Conservation (phyloP, 2,329 filamentous ascomycete species). For the Beauveria sp. region DNA sequence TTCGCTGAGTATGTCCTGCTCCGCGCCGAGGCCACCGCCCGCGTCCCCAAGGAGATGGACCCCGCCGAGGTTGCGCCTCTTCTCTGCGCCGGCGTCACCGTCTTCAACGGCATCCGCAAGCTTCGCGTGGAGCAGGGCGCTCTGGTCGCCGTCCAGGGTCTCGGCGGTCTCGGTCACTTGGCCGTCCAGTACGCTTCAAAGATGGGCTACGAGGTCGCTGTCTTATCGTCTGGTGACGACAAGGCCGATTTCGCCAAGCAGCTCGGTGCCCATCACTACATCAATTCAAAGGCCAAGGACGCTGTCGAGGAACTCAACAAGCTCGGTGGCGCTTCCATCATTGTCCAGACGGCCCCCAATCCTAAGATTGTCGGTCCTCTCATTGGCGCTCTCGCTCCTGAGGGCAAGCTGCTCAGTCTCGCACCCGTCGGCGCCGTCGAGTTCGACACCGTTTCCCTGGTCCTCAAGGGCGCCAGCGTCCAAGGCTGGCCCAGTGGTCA, state of each 20-base stretch:
- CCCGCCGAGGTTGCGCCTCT: constrained; percentile 49
- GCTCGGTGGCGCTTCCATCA: constrained; percentile 54
- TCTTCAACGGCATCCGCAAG: constrained; percentile 52
- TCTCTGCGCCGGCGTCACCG: constrained; percentile 58
- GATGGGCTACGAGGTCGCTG: constrained; percentile 69
- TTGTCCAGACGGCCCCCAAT: constrained; percentile 57
- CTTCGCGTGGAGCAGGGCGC: constrained; percentile 43
- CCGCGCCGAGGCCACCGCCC: constrained; percentile 51
- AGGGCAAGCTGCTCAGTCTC: constrained; percentile 54
- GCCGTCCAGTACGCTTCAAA: constrained; percentile 68
- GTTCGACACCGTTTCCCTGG: constrained; percentile 34
- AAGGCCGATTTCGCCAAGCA: constrained; percentile 60
- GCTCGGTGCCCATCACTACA: constrained; percentile 37
- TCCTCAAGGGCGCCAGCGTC: constrained; percentile 49
- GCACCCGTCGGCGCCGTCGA: constrained; percentile 41
- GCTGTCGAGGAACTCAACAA: constrained; percentile 39
- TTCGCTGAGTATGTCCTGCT: constrained; percentile 58
- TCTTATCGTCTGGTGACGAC: constrained; percentile 55
- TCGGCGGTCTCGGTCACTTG: constrained; percentile 70
- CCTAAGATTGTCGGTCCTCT: constrained; percentile 45
- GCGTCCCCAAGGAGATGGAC: constrained; percentile 44
- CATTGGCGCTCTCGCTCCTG: constrained; percentile 42
- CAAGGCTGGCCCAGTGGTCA: constrained; percentile 58
- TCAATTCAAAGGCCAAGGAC: constrained; percentile 45
- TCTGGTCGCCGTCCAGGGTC: constrained; percentile 55